phyloP scores from a whole-genome alignment of 148 eudicot species.

The Rhododendron molle region DNA sequence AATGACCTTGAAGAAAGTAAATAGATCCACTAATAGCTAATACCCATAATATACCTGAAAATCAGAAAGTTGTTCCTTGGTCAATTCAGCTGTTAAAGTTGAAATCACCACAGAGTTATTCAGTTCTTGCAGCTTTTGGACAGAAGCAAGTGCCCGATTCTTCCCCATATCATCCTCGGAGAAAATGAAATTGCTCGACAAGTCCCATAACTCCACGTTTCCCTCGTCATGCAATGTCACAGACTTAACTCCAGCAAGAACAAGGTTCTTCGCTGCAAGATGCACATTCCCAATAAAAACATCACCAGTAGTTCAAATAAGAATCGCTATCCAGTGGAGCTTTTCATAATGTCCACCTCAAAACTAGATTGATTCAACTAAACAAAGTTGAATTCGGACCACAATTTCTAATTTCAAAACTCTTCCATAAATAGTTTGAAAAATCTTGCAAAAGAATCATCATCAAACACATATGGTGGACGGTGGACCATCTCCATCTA shows the following conservation, averaged over 20 bases:
- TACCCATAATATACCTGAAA: slow-evolving; percentile 42
- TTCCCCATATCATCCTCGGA: slow-evolving; percentile 61
- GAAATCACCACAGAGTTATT: slow-evolving; percentile 66
- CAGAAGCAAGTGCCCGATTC: slow-evolving; percentile 62
- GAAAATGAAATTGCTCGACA: slow-evolving; percentile 66
- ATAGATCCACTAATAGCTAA: background rate
- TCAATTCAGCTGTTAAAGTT: slow-evolving; percentile 32
- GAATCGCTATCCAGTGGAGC: background rate
- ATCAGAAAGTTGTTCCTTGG: slow-evolving; percentile 51
- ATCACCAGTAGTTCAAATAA: background rate
- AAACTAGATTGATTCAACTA: background rate
- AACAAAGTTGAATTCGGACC: background rate
- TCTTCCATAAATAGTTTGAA: background rate
- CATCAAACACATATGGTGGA: background rate
- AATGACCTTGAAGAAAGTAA: background rate
- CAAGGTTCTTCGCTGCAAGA: slow-evolving; percentile 59
- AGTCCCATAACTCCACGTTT: slow-evolving; percentile 57
- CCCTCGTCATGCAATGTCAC: slow-evolving; percentile 72
- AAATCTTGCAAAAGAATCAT: background rate
- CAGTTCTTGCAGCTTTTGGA: slow-evolving; percentile 62
- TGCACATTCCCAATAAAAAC: background rate
- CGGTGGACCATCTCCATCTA: background rate
- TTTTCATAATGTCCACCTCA: background rate
- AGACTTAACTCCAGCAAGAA: slow-evolving; percentile 75
- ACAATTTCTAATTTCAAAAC: too few species aligned